Base-by-base conservation (phyloP, 768 basidiomycete genomes). In the Psilocybe sp. region DNA sequence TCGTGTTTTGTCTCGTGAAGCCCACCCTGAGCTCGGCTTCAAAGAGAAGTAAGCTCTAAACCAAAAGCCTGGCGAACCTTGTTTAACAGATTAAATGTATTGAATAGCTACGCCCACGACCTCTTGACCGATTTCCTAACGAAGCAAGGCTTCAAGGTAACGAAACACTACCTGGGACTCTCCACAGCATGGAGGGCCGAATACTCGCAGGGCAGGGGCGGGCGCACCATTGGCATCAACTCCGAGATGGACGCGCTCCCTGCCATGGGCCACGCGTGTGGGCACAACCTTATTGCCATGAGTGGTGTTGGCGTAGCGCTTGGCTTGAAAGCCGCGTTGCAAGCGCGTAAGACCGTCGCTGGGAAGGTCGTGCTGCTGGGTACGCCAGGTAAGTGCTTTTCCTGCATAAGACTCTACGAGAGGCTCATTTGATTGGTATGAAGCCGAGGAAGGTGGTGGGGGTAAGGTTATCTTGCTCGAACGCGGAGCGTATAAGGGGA, bases 201-300 rank as follows among this genome's bases (percentile, higher is more conserved):
- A 58, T 90, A 76, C 64, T 71, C 72, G 34, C 77, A 81, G 54
- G 80, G 82, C 19, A 60, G 55, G 33, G 80, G 79, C 28, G 84
- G 86, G 9, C 78, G 84, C 37, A 80, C 81, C 44, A 71, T 92
- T 40, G 89, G 90, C 7, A 68, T 92, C 54, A 91, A 92, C 65
- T 82, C 88, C 13, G 90, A 91, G 67, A 89, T 88, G 86, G 82
- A 84, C 60, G 82, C 81, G 9, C 67, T 84, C 16, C 69, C 65
- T 34, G 76, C 78, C 7, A 69, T 87, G 71, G 68, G 83, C 65
- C 73, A 83, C 62, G 87, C 80, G 0, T 92, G 89, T 60, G 89
- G 89, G 0, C 89, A 92, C 66, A 91, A 92, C 64, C 74, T 92
- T 54, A 91, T 91, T 56, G 89, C 89, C 40, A 78, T 85, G 58